Evolutionary conservation across 129 eudicot species (phyloP).

Genomic region (Logfia minima): DNA sequence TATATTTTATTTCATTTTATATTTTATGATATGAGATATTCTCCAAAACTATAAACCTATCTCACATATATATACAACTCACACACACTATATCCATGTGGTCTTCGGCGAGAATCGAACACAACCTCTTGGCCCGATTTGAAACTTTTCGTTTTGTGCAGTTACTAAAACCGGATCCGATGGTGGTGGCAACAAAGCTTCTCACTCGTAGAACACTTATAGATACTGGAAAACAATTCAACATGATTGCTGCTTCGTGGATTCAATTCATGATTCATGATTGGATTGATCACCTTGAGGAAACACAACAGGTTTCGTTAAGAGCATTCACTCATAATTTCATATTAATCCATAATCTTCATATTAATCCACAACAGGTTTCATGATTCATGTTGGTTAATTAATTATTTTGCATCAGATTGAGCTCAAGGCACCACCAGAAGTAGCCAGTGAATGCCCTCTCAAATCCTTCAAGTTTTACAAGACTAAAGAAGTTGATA

Average conservation of each 20-base stretch:
- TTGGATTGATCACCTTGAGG: slow-evolving; percentile 70
- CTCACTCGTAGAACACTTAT: slow-evolving; percentile 47
- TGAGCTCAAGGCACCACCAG: slow-evolving; percentile 54
- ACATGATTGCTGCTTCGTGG: slow-evolving; percentile 70
- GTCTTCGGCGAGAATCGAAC: too few species aligned
- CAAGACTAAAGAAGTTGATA: slow-evolving; percentile 50
- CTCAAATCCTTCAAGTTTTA: slow-evolving; percentile 56
- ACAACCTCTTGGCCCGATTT: too few species aligned
- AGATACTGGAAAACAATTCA: slow-evolving; percentile 68
- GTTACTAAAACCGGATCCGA: slow-evolving; percentile 63
- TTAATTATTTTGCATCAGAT: slow-evolving; percentile 36
- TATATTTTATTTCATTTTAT: too few species aligned
- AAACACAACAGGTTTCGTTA: slow-evolving; percentile 47
- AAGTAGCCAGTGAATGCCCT: slow-evolving; percentile 62
- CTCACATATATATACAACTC: too few species aligned
- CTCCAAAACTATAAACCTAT: too few species aligned
- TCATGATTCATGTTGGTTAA: neutral
- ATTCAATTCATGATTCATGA: slow-evolving; percentile 73
- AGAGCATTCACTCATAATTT: too few species aligned
- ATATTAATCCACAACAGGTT: too few species aligned
- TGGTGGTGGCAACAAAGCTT: slow-evolving; percentile 75
- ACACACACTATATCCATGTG: too few species aligned
- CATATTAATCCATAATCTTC: neutral
- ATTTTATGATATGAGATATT: too few species aligned
- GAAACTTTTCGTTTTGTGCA: slow-evolving; percentile 17